Evolutionary conservation across 768 basidiomycete species (phyloP).

Genomic region (Mycena latifolia): DNA sequence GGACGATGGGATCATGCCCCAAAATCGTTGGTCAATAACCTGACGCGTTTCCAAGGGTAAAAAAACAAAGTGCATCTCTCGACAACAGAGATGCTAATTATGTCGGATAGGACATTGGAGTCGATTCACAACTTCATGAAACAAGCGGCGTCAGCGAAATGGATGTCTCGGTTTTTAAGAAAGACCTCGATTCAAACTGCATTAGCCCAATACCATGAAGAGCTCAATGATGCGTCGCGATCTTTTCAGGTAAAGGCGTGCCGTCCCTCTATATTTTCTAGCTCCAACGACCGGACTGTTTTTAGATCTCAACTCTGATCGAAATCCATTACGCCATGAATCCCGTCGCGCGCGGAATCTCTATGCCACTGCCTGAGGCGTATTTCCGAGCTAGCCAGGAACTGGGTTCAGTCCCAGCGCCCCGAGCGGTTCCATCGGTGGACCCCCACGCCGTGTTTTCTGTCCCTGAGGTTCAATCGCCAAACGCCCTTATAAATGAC

Average conservation of each 20-base stretch:
- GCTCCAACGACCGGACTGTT: background rate
- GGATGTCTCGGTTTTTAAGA: constrained; percentile 54
- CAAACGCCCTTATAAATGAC: constrained; percentile 21
- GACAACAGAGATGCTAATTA: constrained; percentile 5
- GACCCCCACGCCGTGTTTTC: background rate
- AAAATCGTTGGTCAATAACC: constrained; percentile 50
- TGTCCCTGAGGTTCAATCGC: constrained; percentile 1
- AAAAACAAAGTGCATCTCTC: background rate
- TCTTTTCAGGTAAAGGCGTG: constrained; percentile 56
- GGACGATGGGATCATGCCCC: constrained; percentile 60
- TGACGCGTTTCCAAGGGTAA: constrained; percentile 58
- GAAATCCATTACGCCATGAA: constrained; percentile 55
- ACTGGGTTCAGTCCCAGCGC: background rate
- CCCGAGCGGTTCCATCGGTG: background rate
- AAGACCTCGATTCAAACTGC: constrained; percentile 56
- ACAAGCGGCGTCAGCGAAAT: constrained; percentile 52
- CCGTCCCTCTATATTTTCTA: background rate
- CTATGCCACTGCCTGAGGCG: constrained; percentile 15
- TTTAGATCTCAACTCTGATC: constrained; percentile 59
- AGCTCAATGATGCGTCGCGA: constrained; percentile 58
- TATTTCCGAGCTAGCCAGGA: background rate
- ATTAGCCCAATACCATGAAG: constrained; percentile 46
- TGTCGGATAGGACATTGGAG: constrained; percentile 48
- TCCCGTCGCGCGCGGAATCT: constrained; percentile 30
- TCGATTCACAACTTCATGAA: constrained; percentile 56